Conservation (phyloP, 1,139 yeast genomes). For the Lodderomyces theae region DNA sequence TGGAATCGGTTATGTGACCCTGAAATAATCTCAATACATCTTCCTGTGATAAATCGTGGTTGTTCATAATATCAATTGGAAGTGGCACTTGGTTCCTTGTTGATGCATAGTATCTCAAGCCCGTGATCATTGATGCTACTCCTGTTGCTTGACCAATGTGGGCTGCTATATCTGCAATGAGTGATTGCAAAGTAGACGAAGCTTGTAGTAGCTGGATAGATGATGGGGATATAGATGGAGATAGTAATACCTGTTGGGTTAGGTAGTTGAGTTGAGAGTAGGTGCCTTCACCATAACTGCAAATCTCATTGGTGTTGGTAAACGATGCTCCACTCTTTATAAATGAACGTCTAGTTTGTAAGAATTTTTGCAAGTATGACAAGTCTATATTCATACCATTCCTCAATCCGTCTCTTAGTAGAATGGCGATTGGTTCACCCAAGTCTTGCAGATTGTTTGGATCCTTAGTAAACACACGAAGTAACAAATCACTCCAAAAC, state of each 20-base stretch:
- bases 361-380: conserved; percentile 55
- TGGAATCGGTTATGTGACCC: conserved; percentile 34
- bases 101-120: conserved; percentile 56
- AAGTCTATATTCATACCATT: conserved; percentile 53
- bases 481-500: conserved; percentile 58
- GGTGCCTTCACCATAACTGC: conserved; percentile 80
- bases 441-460: conserved; percentile 37
- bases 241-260: conserved; percentile 58
- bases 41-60: conserved; percentile 62
- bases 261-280: conserved; percentile 72
- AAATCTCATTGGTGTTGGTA: conserved; percentile 53
- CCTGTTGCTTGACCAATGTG: conserved; percentile 85
- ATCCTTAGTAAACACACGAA: conserved; percentile 36
- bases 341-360: conserved; percentile 59
- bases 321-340: conserved; percentile 45
- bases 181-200: conserved; percentile 40
- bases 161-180: conserved; percentile 63
- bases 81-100: conserved; percentile 51
- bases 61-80: conserved; percentile 62
- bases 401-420: conserved; percentile 49
- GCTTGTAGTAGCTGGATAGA: conserved; percentile 49
- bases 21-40: conserved; percentile 49
- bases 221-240: conserved; percentile 59
- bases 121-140: conserved; percentile 63
- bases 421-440: conserved; percentile 66